Evolutionary conservation across 116 monocot species (phyloP).

Genomic region (Zostera marina): DNA sequence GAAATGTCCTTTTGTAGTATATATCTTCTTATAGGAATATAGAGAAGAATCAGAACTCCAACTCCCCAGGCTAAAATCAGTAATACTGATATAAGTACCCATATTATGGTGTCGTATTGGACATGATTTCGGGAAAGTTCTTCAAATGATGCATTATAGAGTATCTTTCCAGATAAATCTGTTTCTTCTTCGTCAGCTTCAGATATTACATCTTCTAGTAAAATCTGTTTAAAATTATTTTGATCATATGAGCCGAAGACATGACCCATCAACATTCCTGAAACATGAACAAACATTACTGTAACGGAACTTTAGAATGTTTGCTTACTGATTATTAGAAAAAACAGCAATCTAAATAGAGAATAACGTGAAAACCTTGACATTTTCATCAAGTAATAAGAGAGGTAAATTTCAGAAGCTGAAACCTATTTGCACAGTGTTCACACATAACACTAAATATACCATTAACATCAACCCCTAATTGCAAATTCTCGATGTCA

Average conservation of each 20-base stretch:
- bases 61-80: constrained; percentile 71
- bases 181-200: constrained; percentile 28
- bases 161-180: constrained; percentile 20
- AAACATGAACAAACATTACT: neutral
- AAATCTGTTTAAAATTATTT: constrained; percentile 20
- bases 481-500: no score
- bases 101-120: constrained; percentile 52
- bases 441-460: no score
- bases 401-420: no score
- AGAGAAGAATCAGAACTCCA: constrained; percentile 59
- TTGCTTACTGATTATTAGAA: no score
- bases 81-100: constrained; percentile 48
- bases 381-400: no score
- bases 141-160: constrained; percentile 43
- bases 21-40: constrained; percentile 64
- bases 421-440: no score
- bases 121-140: constrained; percentile 37
- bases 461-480: no score
- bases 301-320: no score
- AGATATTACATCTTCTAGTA: constrained; percentile 33
- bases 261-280: constrained; percentile 37
- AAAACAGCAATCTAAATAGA: no score
- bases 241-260: constrained; percentile 21
- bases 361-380: no score
- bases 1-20: constrained; percentile 47